Percentiles rank a stretch among this genome's conserved stretches.
Conservation (phyloP, 2,329 filamentous ascomycete species). For the Clarireedia sp. region DNA sequence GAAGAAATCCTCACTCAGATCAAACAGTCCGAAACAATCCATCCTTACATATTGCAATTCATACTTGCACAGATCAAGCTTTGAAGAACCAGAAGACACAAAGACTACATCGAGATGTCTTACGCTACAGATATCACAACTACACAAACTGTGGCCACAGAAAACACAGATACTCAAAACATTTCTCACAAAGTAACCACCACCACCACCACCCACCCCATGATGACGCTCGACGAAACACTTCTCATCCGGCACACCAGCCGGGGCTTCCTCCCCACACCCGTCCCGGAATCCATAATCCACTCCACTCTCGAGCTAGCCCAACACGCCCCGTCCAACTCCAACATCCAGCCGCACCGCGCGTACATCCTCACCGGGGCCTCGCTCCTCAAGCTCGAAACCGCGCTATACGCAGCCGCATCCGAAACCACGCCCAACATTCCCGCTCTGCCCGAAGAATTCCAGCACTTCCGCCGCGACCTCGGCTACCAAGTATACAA, state of each 20-base stretch:
- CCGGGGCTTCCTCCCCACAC: neutral
- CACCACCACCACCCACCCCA: neutral
- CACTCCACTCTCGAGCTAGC: slow-evolving; percentile 5
- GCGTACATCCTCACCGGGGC: neutral
- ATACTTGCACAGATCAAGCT: too few relatives aligned
- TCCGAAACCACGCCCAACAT: neutral
- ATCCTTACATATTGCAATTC: too few relatives aligned
- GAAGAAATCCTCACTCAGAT: too few relatives aligned
- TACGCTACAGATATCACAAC: neutral
- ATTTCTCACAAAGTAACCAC: neutral
- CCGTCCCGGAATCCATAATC: slow-evolving; percentile 1
- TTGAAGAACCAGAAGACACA: too few relatives aligned
- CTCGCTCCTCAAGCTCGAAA: neutral
- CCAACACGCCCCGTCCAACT: slow-evolving; percentile 5
- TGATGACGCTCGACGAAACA: slow-evolving; percentile 1
- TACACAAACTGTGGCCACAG: neutral
- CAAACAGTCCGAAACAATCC: too few relatives aligned
- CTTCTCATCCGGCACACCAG: slow-evolving; percentile 1
- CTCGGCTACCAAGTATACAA: slow-evolving; percentile 1
- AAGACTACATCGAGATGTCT: neutral
- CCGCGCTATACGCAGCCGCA: neutral
- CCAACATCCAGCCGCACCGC: slow-evolving; percentile 4
- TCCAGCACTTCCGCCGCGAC: slow-evolving; percentile 1
- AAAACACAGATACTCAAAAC: neutral
- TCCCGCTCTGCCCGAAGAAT: neutral